Conservation (phyloP, 139 green algal genomes). For the Chlorella sp. region DNA sequence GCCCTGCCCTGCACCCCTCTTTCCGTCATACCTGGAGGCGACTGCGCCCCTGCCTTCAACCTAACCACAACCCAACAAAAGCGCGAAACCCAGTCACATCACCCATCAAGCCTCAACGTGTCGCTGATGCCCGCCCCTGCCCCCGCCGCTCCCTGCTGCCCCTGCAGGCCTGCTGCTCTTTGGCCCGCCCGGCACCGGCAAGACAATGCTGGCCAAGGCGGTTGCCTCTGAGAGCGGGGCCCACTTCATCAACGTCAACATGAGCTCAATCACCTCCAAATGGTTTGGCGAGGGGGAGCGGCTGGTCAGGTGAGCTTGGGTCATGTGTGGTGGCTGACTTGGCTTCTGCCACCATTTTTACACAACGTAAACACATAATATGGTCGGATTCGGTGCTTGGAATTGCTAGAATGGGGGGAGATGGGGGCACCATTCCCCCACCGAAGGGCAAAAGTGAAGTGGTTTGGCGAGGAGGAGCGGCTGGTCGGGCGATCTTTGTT, state of each 20-base stretch:
- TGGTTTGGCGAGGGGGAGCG: constrained; percentile 39
- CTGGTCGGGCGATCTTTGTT: neutral
- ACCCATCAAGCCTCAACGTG: neutral
- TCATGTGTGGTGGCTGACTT: no score
- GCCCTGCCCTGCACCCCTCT: no score
- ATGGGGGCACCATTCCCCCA: no score
- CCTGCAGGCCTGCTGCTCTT: constrained; percentile 89
- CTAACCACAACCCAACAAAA: no score
- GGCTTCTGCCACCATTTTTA: no score
- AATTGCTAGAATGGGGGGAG: no score
- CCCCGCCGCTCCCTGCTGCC: neutral
- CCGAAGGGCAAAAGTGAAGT: no score
- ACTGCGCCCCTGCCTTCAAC: no score
- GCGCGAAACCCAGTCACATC: neutral
- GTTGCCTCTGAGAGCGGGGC: constrained; percentile 88
- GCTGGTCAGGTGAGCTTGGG: constrained; percentile 14
- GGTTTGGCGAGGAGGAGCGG: constrained; percentile 36
- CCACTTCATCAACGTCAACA: constrained; percentile 87
- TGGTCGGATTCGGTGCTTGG: no score
- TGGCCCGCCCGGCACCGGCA: constrained; percentile 89
- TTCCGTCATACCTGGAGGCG: no score
- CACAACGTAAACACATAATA: no score
- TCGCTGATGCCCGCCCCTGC: no score
- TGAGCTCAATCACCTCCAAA: constrained; percentile 57
- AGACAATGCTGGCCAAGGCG: constrained; percentile 94